A percentile compares a stretch with the other conserved stretches of the same genome.
phyloP scores from a whole-genome alignment of 2,329 filamentous ascomycete genomes.

The Bertia moriformis region DNA sequence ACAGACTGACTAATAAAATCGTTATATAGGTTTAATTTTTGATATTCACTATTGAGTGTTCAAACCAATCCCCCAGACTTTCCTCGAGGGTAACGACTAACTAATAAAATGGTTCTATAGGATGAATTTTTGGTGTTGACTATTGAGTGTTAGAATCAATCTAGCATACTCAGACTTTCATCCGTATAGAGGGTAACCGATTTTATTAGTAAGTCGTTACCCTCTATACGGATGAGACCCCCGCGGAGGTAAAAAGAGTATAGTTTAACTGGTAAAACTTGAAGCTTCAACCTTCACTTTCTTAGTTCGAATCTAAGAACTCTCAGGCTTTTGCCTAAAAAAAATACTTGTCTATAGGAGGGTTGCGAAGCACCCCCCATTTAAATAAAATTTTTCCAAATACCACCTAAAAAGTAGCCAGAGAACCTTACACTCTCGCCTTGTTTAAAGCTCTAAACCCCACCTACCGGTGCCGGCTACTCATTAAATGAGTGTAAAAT shows the following conservation, averaged over 20 bases:
- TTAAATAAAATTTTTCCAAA: too few relatives aligned
- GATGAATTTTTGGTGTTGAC: neutral
- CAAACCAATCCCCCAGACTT: constrained; percentile 4
- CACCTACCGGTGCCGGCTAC: too few relatives aligned
- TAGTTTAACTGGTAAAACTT: neutral
- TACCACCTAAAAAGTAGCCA: too few relatives aligned
- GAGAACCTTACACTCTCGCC: too few relatives aligned
- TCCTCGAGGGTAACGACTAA: too few relatives aligned
- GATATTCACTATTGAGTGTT: constrained; percentile 6
- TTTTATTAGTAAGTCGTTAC: neutral
- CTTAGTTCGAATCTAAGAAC: neutral
- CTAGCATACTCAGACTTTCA: neutral
- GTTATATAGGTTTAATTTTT: constrained; percentile 4
- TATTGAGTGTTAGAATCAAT: neutral
- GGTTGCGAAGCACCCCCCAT: neutral
- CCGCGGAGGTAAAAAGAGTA: neutral
- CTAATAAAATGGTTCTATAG: too few relatives aligned
- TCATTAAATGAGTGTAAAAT: neutral
- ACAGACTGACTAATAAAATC: too few relatives aligned
- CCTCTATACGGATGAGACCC: too few relatives aligned
- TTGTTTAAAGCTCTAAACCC: too few relatives aligned
- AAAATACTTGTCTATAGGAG: neutral
- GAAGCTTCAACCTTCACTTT: neutral
- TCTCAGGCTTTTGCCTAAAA: neutral
- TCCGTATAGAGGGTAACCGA: neutral